Conservation (phyloP, 495 filamentous ascomycete species). For the Friedmanniomyces simplex region DNA sequence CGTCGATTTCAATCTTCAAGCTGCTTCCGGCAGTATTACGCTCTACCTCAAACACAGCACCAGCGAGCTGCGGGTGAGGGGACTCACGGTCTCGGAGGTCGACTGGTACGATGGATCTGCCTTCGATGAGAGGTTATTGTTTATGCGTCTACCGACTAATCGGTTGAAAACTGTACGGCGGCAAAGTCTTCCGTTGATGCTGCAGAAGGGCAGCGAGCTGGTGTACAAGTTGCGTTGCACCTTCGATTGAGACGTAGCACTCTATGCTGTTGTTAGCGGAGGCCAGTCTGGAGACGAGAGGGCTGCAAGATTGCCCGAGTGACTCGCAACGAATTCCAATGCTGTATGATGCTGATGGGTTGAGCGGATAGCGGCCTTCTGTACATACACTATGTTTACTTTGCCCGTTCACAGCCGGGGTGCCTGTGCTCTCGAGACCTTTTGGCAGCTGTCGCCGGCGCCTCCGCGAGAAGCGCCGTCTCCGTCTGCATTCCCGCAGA, state of each 20-base stretch:
- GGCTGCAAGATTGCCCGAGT: no score
- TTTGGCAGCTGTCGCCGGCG: no score
- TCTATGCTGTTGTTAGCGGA: neutral
- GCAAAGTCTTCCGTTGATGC: neutral
- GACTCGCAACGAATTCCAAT: no score
- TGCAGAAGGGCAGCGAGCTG: neutral
- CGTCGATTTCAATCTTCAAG: neutral
- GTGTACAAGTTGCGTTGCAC: neutral
- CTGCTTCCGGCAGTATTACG: neutral
- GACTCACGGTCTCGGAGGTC: neutral
- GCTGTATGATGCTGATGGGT: no score
- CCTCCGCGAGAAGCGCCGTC: no score
- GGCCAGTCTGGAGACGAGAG: neutral
- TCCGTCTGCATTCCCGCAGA: no score
- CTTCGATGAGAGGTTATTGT: neutral
- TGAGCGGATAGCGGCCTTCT: no score
- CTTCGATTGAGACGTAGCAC: neutral
- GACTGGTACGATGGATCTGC: neutral
- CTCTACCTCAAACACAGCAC: neutral
- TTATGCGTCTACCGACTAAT: neutral
- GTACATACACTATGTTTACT: no score
- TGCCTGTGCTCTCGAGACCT: no score
- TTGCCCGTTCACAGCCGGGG: no score
- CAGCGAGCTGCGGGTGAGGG: neutral
- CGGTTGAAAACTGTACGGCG: neutral